Evolutionary conservation across 139 green algal species (phyloP).

Genomic region (Cymbomonas tetramitiformis): DNA sequence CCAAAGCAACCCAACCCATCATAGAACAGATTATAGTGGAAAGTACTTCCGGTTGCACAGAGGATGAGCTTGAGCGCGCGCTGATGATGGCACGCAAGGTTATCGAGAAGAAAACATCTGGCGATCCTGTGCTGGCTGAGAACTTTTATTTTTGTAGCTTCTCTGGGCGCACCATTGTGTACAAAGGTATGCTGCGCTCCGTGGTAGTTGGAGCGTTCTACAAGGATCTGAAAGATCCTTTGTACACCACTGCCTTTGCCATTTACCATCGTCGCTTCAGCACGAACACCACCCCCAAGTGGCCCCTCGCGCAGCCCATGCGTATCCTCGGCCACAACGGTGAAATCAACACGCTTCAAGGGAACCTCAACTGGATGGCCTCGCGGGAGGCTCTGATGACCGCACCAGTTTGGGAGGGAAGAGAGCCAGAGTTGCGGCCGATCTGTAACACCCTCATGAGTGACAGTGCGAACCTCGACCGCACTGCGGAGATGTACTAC

Average conservation of each 20-base stretch:
- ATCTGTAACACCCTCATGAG: constrained; percentile 61
- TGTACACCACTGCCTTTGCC: constrained; percentile 72
- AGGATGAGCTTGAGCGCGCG: constrained; percentile 81
- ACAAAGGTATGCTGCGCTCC: constrained; percentile 94
- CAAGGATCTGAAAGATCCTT: constrained; percentile 70
- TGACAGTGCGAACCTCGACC: constrained; percentile 93
- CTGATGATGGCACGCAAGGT: constrained; percentile 85
- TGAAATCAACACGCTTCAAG: constrained; percentile 99
- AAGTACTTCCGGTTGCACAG: constrained; percentile 29
- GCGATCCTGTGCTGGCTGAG: constrained; percentile 18
- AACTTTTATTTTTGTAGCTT: constrained; percentile 85
- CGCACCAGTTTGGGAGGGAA: constrained; percentile 70
- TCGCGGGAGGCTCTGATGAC: constrained; percentile 72
- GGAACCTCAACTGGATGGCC: constrained; percentile 97
- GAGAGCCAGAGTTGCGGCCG: constrained; percentile 75
- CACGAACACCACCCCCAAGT: constrained; percentile 97
- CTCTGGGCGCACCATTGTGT: constrained; percentile 78
- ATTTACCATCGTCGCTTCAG: constrained; percentile 98
- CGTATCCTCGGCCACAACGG: constrained; percentile 97
- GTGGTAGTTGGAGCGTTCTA: constrained; percentile 72
- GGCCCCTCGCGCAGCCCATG: constrained; percentile 96
- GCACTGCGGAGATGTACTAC: constrained; percentile 67
- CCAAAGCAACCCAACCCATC: constrained; percentile 67
- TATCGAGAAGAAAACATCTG: constrained; percentile 59
- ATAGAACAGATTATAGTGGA: constrained; percentile 72